Percentiles rank a stretch among this genome's conserved stretches.
These are phyloP conservation scores for Stropharia rugosoannulata DNA, from an alignment of 768 basidiomycete genomes.

Conservation along the genomic window DNA sequence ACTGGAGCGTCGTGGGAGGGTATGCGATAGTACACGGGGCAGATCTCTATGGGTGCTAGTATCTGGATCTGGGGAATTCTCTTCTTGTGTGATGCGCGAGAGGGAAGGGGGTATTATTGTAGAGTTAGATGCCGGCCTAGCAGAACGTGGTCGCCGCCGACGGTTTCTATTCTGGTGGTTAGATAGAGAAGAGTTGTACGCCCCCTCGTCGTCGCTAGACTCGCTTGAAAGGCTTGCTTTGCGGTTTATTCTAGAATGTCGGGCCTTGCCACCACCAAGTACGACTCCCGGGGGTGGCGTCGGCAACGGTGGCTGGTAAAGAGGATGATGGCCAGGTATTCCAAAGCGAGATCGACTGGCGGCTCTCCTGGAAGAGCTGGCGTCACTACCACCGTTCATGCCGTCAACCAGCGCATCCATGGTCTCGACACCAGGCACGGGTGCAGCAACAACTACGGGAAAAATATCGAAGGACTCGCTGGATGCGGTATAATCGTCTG, in stretches of 20 bases:
- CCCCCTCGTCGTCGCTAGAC: conserved; percentile 56
- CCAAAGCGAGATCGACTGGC: conserved; percentile 53
- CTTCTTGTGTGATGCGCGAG: conserved; percentile 7
- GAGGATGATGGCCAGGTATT: conserved; percentile 64
- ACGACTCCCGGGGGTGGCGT: conserved; percentile 79
- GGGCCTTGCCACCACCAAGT: conserved; percentile 52
- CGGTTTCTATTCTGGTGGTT: conserved; percentile 31
- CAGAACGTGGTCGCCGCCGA: conserved; percentile 31
- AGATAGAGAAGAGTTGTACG: conserved; percentile 28
- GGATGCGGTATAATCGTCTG: conserved; percentile 44
- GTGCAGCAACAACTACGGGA: conserved; percentile 73
- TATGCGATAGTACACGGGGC: conserved; percentile 17
- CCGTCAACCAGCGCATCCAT: conserved; percentile 90
- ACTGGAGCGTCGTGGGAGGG: conserved; percentile 7
- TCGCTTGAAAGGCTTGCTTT: conserved; percentile 33
- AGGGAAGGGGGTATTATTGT: conserved; percentile 15
- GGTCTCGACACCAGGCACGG: conserved; percentile 75
- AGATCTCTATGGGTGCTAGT: conserved; percentile 8
- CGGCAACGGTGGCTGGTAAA: conserved; percentile 82
- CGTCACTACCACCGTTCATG: conserved; percentile 77
- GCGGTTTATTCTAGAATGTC: conserved; percentile 25
- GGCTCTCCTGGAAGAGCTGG: conserved; percentile 36
- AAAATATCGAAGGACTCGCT: conserved; percentile 48
- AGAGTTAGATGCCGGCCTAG: conserved; percentile 27
- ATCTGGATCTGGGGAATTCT: conserved; percentile 1